A percentile compares a stretch with the other conserved stretches of the same genome.
phyloP scores from a whole-genome alignment of 805 yeast species.

The Candida ponderosae region DNA sequence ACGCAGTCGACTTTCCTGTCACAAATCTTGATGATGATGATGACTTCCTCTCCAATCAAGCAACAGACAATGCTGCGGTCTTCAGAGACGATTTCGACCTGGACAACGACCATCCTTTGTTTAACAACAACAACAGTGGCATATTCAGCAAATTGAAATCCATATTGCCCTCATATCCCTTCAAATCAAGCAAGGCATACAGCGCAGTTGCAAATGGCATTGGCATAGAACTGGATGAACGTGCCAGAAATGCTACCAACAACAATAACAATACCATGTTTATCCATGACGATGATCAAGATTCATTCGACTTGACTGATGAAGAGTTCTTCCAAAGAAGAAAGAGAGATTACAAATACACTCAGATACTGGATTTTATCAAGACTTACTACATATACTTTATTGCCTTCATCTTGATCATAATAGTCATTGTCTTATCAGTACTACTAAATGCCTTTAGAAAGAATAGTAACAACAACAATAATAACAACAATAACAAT shows the following conservation, averaged over 20 bases:
- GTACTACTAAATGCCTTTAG: constrained; percentile 3
- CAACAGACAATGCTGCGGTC: constrained; percentile 12
- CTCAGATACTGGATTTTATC: not conserved
- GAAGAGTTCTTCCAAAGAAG: constrained; percentile 18
- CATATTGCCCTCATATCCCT: not conserved
- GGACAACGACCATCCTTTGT: constrained; percentile 6
- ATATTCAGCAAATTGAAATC: constrained; percentile 3
- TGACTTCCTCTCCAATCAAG: constrained; percentile 15
- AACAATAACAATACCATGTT: not conserved
- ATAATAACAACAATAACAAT: too few species aligned
- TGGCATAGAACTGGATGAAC: constrained; percentile 17
- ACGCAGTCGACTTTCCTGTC: constrained; percentile 45
- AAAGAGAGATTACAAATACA: constrained; percentile 4
- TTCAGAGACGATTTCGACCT: constrained; percentile 19
- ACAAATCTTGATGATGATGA: constrained; percentile 43
- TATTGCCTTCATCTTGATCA: constrained; percentile 4
- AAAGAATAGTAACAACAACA: too few species aligned
- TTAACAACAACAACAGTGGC: not conserved
- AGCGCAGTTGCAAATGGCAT: constrained; percentile 13
- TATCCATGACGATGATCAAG: constrained; percentile 12
- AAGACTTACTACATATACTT: constrained; percentile 5
- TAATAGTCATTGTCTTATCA: constrained; percentile 12
- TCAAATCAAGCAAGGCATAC: not conserved
- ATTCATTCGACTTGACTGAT: constrained; percentile 20
- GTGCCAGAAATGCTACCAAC: not conserved